Evolutionary conservation across 345 rosid species (phyloP).

Genomic region (Linum lewisii): DNA sequence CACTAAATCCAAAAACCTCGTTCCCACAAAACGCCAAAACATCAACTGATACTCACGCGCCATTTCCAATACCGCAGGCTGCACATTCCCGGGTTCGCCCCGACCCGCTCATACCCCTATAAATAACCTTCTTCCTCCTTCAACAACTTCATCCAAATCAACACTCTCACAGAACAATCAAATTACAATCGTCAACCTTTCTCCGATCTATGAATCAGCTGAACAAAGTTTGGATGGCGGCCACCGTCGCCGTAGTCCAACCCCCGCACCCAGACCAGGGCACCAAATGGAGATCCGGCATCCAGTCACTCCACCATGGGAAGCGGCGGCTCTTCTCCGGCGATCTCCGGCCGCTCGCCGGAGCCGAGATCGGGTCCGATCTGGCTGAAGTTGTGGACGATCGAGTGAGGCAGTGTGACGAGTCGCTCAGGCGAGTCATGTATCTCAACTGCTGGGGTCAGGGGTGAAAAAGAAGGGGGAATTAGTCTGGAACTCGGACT

Average conservation of each 20-base stretch:
- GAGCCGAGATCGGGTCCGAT: conserved; percentile 28
- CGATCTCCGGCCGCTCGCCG: conserved; percentile 48
- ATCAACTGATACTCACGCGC: no score
- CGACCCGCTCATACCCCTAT: conserved; percentile 12
- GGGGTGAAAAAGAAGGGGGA: conserved; percentile 29
- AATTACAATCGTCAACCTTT: neutral
- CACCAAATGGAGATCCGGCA: conserved; percentile 33
- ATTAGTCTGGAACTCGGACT: neutral
- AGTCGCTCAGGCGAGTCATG: conserved; percentile 71
- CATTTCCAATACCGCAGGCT: no score
- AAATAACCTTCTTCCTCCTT: neutral
- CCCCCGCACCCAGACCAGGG: conserved; percentile 52
- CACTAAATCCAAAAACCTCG: neutral
- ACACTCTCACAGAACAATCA: neutral
- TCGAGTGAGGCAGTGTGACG: conserved; percentile 35
- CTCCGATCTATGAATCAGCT: conserved; percentile 31
- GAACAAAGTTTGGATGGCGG: conserved; percentile 69
- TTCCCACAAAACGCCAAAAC: neutral
- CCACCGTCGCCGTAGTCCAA: conserved; percentile 56
- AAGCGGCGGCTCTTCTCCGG: conserved; percentile 29
- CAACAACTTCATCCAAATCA: neutral
- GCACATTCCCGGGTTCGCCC: conserved; percentile 1
- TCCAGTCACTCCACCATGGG: conserved; percentile 37
- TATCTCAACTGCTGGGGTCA: conserved; percentile 90
- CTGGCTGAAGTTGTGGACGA: conserved; percentile 21